Base-by-base conservation (phyloP, 768 basidiomycete genomes). In the Amanita inopinata region DNA sequence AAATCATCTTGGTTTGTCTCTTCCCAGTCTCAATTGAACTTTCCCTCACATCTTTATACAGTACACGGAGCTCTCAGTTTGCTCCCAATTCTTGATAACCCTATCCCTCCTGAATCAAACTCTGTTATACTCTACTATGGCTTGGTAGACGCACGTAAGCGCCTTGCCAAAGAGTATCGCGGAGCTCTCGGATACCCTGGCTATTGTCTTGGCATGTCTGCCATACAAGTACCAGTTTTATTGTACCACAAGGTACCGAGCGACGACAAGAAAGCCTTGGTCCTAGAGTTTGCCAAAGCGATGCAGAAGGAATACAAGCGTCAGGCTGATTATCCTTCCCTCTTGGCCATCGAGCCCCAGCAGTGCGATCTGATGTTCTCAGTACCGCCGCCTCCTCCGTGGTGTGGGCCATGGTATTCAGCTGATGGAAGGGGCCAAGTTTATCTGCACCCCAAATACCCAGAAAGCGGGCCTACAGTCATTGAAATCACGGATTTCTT, bases 401-500 rank as follows among this genome's bases (percentile, higher is more conserved):
- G 42, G 38, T 33, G 38, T n/a, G 48, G 46, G 5, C 51, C 51
- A 22, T 41, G 42, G 15, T 52, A 52, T 31, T 46, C 48, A 5
- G 51, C 45, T 5, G 51, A 52, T 39, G 51, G 51, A 9, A 45
- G 40, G 24, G 51, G 51, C 8, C 38, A 40, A 3, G 33, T 49
- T 5, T 52, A 52, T 39, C 33, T 52, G 3, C 25, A 24, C 11
- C 48, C 48, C 1, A 38, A 14, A 19, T 52, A 52, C 27, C 27
- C 42, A n/a, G 43, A 28, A 19, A 32, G 38, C 14, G 43, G 42
- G 4, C 22, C 40, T 11, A 44, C 49, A 10, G 46, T 47, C 1
- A 49, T 52, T 43, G 51, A 52, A 8, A 38, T 52, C 18, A 48
- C 50, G 9, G 46, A 52, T 24, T 52, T 52, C 40, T 52, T 52